Evolutionary conservation across 129 eudicot genomes (phyloP).

Genomic region (Erigeron canadensis): DNA sequence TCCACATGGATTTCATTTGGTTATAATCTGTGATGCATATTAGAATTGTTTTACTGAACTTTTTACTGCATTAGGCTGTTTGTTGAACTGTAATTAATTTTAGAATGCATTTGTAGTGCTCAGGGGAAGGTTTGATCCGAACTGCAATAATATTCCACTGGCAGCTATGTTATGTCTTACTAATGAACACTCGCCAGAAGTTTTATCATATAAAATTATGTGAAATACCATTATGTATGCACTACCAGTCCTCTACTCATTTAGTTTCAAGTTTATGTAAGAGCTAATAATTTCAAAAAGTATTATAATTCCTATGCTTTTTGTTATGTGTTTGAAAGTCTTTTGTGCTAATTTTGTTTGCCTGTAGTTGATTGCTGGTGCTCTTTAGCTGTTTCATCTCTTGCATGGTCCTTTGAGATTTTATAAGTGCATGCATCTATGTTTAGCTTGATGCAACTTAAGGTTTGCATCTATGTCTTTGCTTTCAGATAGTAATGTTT

Average conservation of each 20-base stretch:
- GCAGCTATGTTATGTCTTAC: background rate
- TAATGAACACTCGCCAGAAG: background rate
- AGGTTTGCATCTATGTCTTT: background rate
- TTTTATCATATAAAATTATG: background rate
- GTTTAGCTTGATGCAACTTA: constrained; percentile 6
- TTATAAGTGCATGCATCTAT: background rate
- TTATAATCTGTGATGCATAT: too few relatives aligned
- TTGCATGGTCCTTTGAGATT: background rate
- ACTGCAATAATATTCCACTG: background rate
- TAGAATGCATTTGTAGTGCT: too few relatives aligned
- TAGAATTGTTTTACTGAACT: too few relatives aligned
- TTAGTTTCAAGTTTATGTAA: background rate
- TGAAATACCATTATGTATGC: background rate
- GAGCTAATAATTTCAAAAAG: background rate
- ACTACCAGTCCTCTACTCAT: background rate
- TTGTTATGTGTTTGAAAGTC: background rate
- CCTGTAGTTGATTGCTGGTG: background rate
- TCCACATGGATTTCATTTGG: too few relatives aligned
- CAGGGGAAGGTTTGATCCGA: background rate
- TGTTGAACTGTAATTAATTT: too few relatives aligned
- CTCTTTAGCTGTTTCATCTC: constrained; percentile 15
- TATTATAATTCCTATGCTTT: background rate
- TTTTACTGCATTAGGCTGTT: too few relatives aligned
- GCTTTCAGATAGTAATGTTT: constrained; percentile 6
- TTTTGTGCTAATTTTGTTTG: background rate